Base-by-base conservation (phyloP, 2,329 filamentous ascomycete species). In the Monilinia polystroma region DNA sequence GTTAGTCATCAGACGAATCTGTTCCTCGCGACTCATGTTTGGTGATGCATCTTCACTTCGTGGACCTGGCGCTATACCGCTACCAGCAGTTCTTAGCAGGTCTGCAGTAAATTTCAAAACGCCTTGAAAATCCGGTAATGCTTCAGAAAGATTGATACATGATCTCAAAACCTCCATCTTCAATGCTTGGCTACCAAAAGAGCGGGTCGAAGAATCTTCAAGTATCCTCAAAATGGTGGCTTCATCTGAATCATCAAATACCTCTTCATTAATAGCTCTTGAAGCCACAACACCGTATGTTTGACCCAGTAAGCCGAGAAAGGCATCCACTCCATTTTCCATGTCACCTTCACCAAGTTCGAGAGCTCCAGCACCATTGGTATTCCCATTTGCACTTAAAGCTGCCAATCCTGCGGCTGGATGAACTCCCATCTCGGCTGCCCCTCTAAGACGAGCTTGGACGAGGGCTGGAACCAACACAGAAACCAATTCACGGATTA, bases 341-440 rank as follows among this genome's bases (percentile, higher is more conserved):
- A 89, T 81, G 71, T 90, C 88, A 6, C 83, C 85, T 72, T 89
- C 87, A 8, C 83, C 83, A 18, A 90, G 79, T 71, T 89, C 87
- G 43, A 90, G 79, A 2, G 82, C 84, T 45, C 83, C 81, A 10
- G 82, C 80, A 12, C 83, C 84, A 67, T 81, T 82, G 26, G 77
- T 78, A 53, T 82, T 82, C 1, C 82, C 81, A 66, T 79, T 81
- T 3, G 80, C 77, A 14, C 85, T 80, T 41, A 95, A 80, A 16
- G 89, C 88, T 35, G 92, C 88, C 62, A 97, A 81, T 0, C 92
- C 93, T 12, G 94, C 92, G 23, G 94, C 94, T 52, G 95, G 95
- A 78, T 98, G 94, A 47, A 99, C 92, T 4, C 94, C 95, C 74
- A 95, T 91, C 75, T 98, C 95, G n/a, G 95, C 93, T 52, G 95